A percentile compares a stretch with the other conserved stretches of the same genome.
Evolutionary conservation across 2,329 filamentous ascomycete genomes (phyloP).

Genomic region (Pseudocercospora cruenta): DNA sequence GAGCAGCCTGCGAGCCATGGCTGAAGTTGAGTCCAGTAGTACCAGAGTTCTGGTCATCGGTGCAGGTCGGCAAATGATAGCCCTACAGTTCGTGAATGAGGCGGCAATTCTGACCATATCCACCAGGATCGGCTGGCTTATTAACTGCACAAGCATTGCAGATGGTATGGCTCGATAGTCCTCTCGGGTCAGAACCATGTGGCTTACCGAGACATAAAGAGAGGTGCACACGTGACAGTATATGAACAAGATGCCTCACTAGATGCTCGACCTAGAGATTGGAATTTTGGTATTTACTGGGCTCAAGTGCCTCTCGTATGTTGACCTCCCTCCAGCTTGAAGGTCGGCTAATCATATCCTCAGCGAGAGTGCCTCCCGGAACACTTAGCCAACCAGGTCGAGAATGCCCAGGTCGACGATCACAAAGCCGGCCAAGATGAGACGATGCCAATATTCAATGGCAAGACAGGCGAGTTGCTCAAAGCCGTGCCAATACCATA

Average conservation of each 20-base stretch:
- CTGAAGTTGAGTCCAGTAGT: background rate
- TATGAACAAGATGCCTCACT: constrained; percentile 24
- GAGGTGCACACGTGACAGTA: constrained; percentile 24
- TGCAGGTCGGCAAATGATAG: constrained; percentile 12
- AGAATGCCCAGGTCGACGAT: constrained; percentile 25
- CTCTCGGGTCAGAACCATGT: background rate
- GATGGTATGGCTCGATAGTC: constrained; percentile 15
- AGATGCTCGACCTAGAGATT: constrained; percentile 23
- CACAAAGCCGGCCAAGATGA: constrained; percentile 23
- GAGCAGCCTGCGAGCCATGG: constrained; percentile 8
- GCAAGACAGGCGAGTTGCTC: constrained; percentile 21
- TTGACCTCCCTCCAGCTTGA: background rate
- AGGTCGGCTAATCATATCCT: background rate
- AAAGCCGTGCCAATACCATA: constrained; percentile 21
- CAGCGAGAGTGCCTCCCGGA: constrained; percentile 24
- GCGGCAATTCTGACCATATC: constrained; percentile 11
- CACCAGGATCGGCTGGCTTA: constrained; percentile 24
- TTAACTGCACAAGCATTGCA: constrained; percentile 27
- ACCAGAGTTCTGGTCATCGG: constrained; percentile 24
- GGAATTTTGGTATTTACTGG: constrained; percentile 29
- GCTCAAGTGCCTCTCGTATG: constrained; percentile 23
- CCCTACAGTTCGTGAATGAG: background rate
- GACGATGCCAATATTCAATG: constrained; percentile 27
- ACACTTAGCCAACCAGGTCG: constrained; percentile 20
- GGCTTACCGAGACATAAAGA: constrained; percentile 13